Evolutionary conservation across 306 rosid genomes (phyloP).

Genomic region (Corylus avellana): DNA sequence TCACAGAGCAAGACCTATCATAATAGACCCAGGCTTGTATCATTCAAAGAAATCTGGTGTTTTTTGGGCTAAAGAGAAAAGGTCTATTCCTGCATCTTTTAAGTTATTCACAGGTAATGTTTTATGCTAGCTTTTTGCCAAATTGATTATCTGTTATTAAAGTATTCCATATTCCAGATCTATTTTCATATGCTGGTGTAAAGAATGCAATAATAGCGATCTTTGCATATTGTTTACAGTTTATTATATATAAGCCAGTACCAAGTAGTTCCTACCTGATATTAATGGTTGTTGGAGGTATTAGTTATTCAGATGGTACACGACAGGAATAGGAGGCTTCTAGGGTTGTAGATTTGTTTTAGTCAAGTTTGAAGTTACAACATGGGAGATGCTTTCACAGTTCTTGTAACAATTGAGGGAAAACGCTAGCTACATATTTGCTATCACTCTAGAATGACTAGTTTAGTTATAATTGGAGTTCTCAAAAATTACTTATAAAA

Average conservation of each 20-base stretch:
- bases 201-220: not conserved
- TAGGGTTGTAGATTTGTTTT: not conserved
- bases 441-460: too few species aligned
- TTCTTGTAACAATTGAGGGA: not conserved
- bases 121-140: slow-evolving; percentile 5
- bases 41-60: slow-evolving; percentile 81
- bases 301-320: slow-evolving; percentile 16
- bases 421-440: too few species aligned
- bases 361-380: not conserved
- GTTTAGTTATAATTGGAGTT: too few species aligned
- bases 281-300: not conserved
- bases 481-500: too few species aligned
- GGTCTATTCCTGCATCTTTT: slow-evolving; percentile 83
- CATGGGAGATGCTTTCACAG: not conserved
- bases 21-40: slow-evolving; percentile 84
- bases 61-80: slow-evolving; percentile 90
- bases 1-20: slow-evolving; percentile 80
- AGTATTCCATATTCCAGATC: not conserved
- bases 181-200: not conserved
- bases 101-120: slow-evolving; percentile 77
- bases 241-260: slow-evolving; percentile 1
- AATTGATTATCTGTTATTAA: slow-evolving; percentile 5
- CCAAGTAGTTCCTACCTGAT: not conserved
- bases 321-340: not conserved
- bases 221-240: not conserved